Evolutionary conservation across 2,329 filamentous ascomycete genomes (phyloP).

Genomic region (Aspergillus neotritici): DNA sequence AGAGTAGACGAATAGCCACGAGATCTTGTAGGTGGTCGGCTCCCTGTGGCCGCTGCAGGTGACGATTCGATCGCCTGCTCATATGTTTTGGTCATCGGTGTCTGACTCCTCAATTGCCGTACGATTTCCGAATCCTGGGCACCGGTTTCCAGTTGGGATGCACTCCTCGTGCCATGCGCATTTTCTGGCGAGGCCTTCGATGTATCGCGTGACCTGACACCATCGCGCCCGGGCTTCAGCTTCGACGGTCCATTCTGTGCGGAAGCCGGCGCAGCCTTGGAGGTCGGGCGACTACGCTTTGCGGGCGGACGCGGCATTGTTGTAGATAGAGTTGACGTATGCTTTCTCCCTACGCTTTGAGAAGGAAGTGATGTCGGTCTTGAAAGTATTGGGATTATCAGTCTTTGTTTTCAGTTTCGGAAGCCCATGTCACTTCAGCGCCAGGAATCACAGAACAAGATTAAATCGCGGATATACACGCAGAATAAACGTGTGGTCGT

Average conservation of each 20-base stretch:
- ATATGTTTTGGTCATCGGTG: slow-evolving; percentile 26
- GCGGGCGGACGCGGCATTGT: slow-evolving; percentile 26
- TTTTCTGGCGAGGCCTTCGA: slow-evolving; percentile 1
- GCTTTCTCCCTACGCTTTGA: too few relatives aligned
- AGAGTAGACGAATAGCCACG: slow-evolving; percentile 38
- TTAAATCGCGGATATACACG: too few relatives aligned
- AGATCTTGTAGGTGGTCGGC: slow-evolving; percentile 32
- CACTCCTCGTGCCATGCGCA: slow-evolving; percentile 1
- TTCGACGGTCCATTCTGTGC: slow-evolving; percentile 3
- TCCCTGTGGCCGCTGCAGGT: slow-evolving; percentile 28
- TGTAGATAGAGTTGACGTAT: neutral
- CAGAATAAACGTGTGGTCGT: too few relatives aligned
- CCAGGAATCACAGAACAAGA: too few relatives aligned
- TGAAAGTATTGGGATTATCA: too few relatives aligned
- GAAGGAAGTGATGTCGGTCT: too few relatives aligned
- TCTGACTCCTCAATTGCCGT: slow-evolving; percentile 23
- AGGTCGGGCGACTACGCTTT: slow-evolving; percentile 20
- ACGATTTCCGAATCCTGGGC: slow-evolving; percentile 14
- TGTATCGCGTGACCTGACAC: slow-evolving; percentile 1
- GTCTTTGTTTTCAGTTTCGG: too few relatives aligned
- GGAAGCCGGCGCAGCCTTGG: slow-evolving; percentile 4
- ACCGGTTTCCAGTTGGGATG: slow-evolving; percentile 5
- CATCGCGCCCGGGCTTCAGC: neutral
- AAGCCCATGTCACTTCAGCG: too few relatives aligned
- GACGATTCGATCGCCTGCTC: slow-evolving; percentile 34